phyloP scores from a whole-genome alignment of 2,329 filamentous ascomycete genomes.

The Parasarocladium wereldwijsianum region DNA sequence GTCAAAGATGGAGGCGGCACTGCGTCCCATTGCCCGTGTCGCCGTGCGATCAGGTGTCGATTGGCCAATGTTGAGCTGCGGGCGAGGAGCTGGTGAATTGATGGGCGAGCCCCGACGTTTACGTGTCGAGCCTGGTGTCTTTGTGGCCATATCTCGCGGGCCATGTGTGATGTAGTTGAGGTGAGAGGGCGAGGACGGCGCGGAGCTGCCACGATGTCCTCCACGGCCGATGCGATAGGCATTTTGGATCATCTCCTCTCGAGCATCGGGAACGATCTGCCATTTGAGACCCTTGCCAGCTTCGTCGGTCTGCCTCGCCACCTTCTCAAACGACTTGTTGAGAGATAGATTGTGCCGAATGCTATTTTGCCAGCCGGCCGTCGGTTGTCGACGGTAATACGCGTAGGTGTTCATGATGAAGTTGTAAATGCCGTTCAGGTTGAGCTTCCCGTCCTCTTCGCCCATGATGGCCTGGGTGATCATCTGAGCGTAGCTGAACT shows the following conservation, averaged over 20 bases:
- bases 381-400: constrained; percentile 71
- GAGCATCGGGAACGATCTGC: constrained; percentile 74
- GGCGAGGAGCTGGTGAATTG: constrained; percentile 37
- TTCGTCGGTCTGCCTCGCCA: constrained; percentile 82
- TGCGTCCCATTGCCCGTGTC: constrained; percentile 21
- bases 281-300: constrained; percentile 99
- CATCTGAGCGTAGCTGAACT: constrained; percentile 91
- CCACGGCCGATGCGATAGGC: constrained; percentile 46
- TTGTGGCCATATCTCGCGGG: constrained; percentile 37
- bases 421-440: constrained; percentile 81
- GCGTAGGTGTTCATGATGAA: constrained; percentile 87
- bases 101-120: constrained; percentile 42
- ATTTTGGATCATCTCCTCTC: constrained; percentile 77
- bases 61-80: constrained; percentile 35
- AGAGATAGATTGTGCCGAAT: constrained; percentile 93
- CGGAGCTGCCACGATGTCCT: constrained; percentile 52
- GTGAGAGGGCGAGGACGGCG: constrained; percentile 52
- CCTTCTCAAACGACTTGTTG: constrained; percentile 89
- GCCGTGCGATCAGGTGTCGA: constrained; percentile 42
- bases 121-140: constrained; percentile 34
- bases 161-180: constrained; percentile 46
- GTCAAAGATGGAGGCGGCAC: constrained; percentile 30
- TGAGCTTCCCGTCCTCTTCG: constrained; percentile 75
- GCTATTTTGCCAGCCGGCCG: constrained; percentile 91
- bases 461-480: constrained; percentile 93